phyloP scores from a whole-genome alignment of 106 monocot species.

The Dendrobium officinale region DNA sequence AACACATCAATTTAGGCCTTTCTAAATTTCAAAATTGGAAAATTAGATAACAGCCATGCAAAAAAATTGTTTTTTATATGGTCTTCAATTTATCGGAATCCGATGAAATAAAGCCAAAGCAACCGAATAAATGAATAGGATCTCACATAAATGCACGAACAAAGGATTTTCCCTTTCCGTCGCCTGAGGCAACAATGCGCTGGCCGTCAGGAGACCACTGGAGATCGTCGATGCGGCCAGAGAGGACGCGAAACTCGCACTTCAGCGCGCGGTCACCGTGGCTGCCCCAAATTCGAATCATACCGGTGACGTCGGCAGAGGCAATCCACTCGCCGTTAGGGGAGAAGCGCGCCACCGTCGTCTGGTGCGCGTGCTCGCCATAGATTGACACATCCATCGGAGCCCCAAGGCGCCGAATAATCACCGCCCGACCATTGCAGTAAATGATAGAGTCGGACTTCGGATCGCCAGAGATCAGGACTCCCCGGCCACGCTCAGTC shows the following conservation, averaged over 20 bases:
- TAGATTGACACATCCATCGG: slow-evolving; percentile 64
- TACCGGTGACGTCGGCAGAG: slow-evolving; percentile 86
- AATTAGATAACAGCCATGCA: not conserved
- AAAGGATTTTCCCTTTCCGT: slow-evolving; percentile 93
- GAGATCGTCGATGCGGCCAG: slow-evolving; percentile 87
- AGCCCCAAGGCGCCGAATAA: slow-evolving; percentile 53
- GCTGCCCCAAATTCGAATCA: slow-evolving; percentile 90
- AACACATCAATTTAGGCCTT: not conserved
- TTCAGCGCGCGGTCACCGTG: slow-evolving; percentile 86
- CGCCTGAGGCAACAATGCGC: slow-evolving; percentile 84
- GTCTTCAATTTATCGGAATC: not conserved
- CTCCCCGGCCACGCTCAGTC: slow-evolving; percentile 93
- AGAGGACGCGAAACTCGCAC: slow-evolving; percentile 92
- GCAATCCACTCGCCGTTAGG: slow-evolving; percentile 99
- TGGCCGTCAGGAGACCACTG: slow-evolving; percentile 89
- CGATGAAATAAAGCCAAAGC: not conserved
- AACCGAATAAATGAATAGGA: not conserved
- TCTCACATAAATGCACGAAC: slow-evolving; percentile 93
- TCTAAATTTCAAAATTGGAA: not conserved
- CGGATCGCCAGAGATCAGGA: slow-evolving; percentile 86
- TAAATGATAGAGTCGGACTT: slow-evolving; percentile 61
- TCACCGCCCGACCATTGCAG: slow-evolving; percentile 88
- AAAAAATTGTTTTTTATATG: not conserved
- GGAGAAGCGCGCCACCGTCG: slow-evolving; percentile 85
- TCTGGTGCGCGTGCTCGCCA: slow-evolving; percentile 78